A percentile compares a stretch with the other conserved stretches of the same genome.
Evolutionary conservation across 345 rosid genomes (phyloP).

Genomic region (Tarenaya hassleriana): DNA sequence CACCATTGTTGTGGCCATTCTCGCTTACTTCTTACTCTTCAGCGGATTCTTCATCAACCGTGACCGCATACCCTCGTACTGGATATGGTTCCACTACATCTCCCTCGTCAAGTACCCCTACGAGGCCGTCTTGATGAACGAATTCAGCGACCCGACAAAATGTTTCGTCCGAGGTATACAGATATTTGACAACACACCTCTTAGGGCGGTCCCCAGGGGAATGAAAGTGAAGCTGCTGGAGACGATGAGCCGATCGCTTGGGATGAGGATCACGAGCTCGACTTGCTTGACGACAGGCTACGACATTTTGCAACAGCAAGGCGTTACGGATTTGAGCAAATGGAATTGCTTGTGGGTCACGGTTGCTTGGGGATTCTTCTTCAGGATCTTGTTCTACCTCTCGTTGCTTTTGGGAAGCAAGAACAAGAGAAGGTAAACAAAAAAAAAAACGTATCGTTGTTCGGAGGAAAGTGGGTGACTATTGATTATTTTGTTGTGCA

Average conservation of each 20-base stretch:
- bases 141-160: slow-evolving; percentile 38
- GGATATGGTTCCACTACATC: slow-evolving; percentile 76
- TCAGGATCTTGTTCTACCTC: slow-evolving; percentile 55
- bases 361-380: slow-evolving; percentile 69
- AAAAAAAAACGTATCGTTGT: not conserved
- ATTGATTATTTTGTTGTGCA: too few species aligned
- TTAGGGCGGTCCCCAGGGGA: slow-evolving; percentile 28
- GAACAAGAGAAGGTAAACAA: slow-evolving; percentile 53
- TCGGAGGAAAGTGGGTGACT: too few species aligned
- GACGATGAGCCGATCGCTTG: slow-evolving; percentile 39
- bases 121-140: slow-evolving; percentile 43
- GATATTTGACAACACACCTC: slow-evolving; percentile 55
- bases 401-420: slow-evolving; percentile 55
- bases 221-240: slow-evolving; percentile 38
- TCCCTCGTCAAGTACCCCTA: slow-evolving; percentile 65
- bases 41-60: slow-evolving; percentile 68
- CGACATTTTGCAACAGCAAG: slow-evolving; percentile 42
- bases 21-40: slow-evolving; percentile 61
- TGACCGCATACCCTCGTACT: slow-evolving; percentile 45
- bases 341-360: slow-evolving; percentile 71
- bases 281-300: slow-evolving; percentile 54
- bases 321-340: slow-evolving; percentile 45
- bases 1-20: slow-evolving; percentile 50
- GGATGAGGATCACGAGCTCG: slow-evolving; percentile 39
- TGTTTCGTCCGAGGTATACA: slow-evolving; percentile 59